Base-by-base conservation (phyloP, 371 early-diverging fungal genomes). In the Lichtheimia hyalospora region DNA sequence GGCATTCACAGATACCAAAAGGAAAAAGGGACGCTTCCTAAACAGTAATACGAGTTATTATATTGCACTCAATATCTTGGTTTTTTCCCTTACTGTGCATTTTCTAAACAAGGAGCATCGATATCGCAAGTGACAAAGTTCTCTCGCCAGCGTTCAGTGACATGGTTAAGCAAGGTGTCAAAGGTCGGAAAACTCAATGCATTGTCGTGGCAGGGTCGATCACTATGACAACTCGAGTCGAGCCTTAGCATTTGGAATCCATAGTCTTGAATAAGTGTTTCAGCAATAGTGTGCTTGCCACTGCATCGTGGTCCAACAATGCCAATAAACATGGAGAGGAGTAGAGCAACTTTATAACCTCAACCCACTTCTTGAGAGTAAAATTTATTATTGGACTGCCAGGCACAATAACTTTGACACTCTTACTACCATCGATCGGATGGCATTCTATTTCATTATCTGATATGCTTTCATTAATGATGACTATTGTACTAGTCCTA, bases 1-100 rank as follows among this genome's bases (percentile, higher is more conserved):
- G n/a, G 92, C 92, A 44, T 94, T 90, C 3, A 96, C 84, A 5
- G 88, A 84, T 0, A 96, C 83, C 12, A 96, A 70, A 7, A 96
- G 73, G 57, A 95, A 89, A 69, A 94, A 95, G 2, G 97, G 96
- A 4, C 98, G 84, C 64, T 92, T 94, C 52, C 88, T 85, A 56
- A 80, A n/a, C n/a, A n/a, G n/a, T 5, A 25, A 25, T 3, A 18
- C 27, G 52, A 20, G 58, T 21, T 25, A 21, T 21, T 16, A 39
- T 3, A 41, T 3, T 24, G 20, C n/a, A 4, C 3, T 34, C 48
- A 2, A 15, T 34, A 8, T 21, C 3, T 52, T 42, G 10, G 12
- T 44, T 3, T n/a, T 52, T 39, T 16, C 16, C 13, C 44, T 65
- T 70, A 75, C 79, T 70, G 73, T 16, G 75, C 44, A 5, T 40